Evolutionary conservation across 2,329 filamentous ascomycete species (phyloP), one percentile per base, ranked within the genome.

Genomic region (Emmonsiellopsis sp.): DNA sequence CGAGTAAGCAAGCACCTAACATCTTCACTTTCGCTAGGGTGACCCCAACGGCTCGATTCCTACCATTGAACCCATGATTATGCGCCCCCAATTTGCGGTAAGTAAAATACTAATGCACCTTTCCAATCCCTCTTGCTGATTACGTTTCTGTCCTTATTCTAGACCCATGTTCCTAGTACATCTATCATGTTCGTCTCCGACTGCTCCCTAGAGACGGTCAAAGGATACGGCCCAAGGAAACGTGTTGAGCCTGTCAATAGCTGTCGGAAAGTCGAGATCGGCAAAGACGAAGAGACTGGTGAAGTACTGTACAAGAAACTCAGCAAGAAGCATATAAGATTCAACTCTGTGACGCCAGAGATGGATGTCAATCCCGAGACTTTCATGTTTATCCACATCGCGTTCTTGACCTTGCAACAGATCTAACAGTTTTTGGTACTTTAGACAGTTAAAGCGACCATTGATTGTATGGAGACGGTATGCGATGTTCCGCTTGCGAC

Each of bases 291-390:
- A 5, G 21, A 27, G 21, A 27, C 21, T 27, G 21, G 21, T 27
- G 21, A 27, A 27, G 21, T 27, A 27, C 21, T 27, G 21, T 27
- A 27, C 21, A 3, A 27, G 21, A 27, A 27, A 27, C 21, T 27
- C 3, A 27, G 84, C 44, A 96, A 96, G 78, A 77, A 72, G 62
- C 87, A 96, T 70, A 95, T 96, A 90, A 90, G 88, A 65, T 91
- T 83, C 70, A 96, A 96, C 68, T 83, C 89, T 64, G 71, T 72
- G 52, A 89, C 83, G 81, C 92, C 92, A 11, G 82, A 78, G 72
- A 96, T 97, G 88, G 83, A 77, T 62, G 91, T 97, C 55, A 91
- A 97, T 68, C 87, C 92, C 4, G 92, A 97, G 77, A 84, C 81
- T 63, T 97, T 96, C 73, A 73, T 78, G 61, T 14, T 14, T 14